A percentile compares a stretch with the other conserved stretches of the same genome.
These are phyloP conservation scores for Trichoderma simmonsii DNA, from an alignment of 2,329 filamentous ascomycete genomes.

Conservation along the genomic window DNA sequence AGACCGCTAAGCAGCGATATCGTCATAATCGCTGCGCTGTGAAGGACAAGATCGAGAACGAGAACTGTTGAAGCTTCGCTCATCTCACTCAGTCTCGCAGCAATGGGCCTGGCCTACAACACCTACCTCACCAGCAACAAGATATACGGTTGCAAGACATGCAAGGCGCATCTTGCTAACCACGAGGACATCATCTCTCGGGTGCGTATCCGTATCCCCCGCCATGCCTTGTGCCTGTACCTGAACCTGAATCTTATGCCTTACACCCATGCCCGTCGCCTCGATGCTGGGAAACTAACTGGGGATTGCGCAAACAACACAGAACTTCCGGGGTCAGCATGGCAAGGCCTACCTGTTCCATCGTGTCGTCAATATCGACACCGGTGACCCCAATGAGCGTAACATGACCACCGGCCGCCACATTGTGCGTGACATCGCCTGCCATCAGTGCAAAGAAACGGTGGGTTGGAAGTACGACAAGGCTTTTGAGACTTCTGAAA, in stretches of 20 bases:
- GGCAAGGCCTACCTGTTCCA: conserved; percentile 98
- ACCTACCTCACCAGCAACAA: conserved; percentile 81
- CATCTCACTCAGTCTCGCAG: conserved; percentile 18
- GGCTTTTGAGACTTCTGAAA: conserved; percentile 86
- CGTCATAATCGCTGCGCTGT: not conserved
- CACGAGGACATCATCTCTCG: conserved; percentile 94
- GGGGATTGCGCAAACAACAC: conserved; percentile 16
- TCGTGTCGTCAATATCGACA: conserved; percentile 84
- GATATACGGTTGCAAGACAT: conserved; percentile 90
- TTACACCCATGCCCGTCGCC: not conserved
- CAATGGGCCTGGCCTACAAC: conserved; percentile 89
- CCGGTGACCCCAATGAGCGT: conserved; percentile 82
- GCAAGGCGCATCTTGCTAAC: conserved; percentile 93
- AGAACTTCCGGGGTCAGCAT: conserved; percentile 98
- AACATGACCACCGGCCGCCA: conserved; percentile 98
- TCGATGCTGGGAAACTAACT: not conserved
- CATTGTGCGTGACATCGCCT: conserved; percentile 88
- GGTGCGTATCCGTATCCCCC: conserved; percentile 49
- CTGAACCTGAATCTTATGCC: not conserved
- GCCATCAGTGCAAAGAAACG: conserved; percentile 84
- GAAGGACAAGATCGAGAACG: not conserved
- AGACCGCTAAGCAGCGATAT: not conserved
- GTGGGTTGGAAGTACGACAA: conserved; percentile 99
- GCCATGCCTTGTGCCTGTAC: not conserved
- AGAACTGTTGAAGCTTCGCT: not conserved